Conservation (phyloP, 1,284 basidiomycete genomes). For the Cerrena zonata region DNA sequence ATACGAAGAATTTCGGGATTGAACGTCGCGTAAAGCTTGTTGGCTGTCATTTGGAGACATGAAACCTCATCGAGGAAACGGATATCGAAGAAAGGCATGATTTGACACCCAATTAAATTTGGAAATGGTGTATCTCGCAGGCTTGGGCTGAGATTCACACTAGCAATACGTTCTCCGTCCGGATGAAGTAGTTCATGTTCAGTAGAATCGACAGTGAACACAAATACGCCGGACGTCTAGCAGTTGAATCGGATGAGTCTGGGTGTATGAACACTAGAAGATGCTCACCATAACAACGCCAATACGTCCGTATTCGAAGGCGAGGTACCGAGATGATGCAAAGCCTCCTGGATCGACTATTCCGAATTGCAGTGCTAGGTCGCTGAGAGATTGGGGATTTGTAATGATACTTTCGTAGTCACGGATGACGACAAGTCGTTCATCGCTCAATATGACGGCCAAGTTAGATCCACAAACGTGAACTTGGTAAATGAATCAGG, state of each 20-base stretch:
- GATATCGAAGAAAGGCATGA: constrained; percentile 35
- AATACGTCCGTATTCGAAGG: constrained; percentile 45
- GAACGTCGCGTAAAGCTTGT: constrained; percentile 24
- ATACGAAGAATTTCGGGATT: constrained; percentile 11
- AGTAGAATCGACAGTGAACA: constrained; percentile 30
- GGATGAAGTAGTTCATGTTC: constrained; percentile 8
- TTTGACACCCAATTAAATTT: constrained; percentile 28
- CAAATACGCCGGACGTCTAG: constrained; percentile 45
- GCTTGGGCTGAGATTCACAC: not conserved
- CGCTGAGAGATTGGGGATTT: constrained; percentile 27
- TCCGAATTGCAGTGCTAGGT: constrained; percentile 32
- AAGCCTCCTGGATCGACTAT: constrained; percentile 15
- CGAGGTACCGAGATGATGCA: too few species aligned
- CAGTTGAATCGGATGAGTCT: not conserved
- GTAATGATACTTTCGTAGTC: constrained; percentile 43
- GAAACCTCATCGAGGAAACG: constrained; percentile 33
- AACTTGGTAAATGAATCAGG: too few species aligned
- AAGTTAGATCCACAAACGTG: constrained; percentile 60
- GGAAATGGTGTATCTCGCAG: constrained; percentile 16
- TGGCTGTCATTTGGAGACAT: constrained; percentile 55
- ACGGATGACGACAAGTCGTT: constrained; percentile 45
- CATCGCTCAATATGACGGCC: constrained; percentile 39
- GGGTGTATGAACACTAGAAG: not conserved
- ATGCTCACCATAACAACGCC: constrained; percentile 45
- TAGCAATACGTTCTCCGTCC: constrained; percentile 13